phyloP scores from a whole-genome alignment of 768 basidiomycete genomes.

The Mycena capillaripes region DNA sequence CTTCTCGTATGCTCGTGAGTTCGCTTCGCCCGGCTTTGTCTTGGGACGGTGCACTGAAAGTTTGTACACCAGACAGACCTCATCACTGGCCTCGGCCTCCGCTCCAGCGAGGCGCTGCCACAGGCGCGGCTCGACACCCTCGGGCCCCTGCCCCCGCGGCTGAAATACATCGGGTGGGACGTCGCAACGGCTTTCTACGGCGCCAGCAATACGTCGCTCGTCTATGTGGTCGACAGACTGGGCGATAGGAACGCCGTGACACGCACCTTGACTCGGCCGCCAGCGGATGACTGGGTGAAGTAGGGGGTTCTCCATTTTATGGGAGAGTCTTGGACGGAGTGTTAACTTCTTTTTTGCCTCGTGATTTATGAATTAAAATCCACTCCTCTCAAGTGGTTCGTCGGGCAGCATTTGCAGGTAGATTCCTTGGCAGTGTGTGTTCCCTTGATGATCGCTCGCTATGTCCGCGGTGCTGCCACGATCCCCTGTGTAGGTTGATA shows the following conservation, averaged over 20 bases:
- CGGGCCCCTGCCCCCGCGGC: background rate
- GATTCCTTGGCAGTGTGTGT: no score
- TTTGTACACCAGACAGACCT: background rate
- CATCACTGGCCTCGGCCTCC: background rate
- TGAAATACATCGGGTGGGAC: conserved; percentile 7
- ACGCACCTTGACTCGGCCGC: background rate
- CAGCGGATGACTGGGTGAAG: background rate
- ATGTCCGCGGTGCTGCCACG: no score
- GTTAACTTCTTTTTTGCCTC: no score
- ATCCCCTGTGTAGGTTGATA: no score
- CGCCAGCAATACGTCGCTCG: background rate
- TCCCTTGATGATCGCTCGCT: no score
- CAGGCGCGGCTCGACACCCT: background rate
- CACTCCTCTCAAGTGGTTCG: no score
- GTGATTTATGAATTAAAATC: no score
- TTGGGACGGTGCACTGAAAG: background rate
- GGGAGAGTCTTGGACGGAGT: background rate
- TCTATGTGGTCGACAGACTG: background rate
- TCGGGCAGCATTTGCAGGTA: no score
- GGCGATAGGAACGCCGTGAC: background rate
- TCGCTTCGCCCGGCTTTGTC: background rate
- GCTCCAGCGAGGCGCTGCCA: background rate
- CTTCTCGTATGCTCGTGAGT: background rate
- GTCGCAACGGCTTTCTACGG: background rate
- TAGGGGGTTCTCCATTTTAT: background rate